phyloP scores from a whole-genome alignment of 2,329 filamentous ascomycete genomes.

The Fusarium anguioides region DNA sequence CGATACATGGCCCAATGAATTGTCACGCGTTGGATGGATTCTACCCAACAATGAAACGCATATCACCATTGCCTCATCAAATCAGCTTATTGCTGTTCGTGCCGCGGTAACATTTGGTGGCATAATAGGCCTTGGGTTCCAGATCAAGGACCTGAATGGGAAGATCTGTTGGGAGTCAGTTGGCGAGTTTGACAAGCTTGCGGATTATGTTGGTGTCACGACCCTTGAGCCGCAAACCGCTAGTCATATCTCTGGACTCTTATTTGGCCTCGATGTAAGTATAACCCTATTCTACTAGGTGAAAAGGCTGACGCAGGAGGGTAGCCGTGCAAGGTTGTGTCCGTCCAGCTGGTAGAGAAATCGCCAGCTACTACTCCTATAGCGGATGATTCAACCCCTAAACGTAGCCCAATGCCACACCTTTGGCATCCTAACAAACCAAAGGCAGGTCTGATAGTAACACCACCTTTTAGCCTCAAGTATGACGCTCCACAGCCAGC shows the following conservation, averaged over 20 bases:
- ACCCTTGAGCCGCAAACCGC: not conserved
- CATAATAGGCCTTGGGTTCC: not conserved
- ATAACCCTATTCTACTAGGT: fast-evolving
- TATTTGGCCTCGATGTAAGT: slow-evolving; percentile 23
- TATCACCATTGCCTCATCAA: not conserved
- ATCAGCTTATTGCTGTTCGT: not conserved
- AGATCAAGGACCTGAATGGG: not conserved
- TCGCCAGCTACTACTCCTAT: fast-evolving
- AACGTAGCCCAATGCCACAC: not conserved
- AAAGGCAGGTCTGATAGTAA: not conserved
- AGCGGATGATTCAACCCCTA: no score
- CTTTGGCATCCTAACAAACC: slow-evolving; percentile 4
- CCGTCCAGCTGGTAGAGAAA: not conserved
- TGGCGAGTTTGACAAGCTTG: not conserved
- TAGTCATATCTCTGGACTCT: not conserved
- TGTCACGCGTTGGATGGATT: not conserved
- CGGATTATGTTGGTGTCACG: not conserved
- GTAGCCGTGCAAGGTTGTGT: slow-evolving; percentile 12
- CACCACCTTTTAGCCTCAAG: fast-evolving
- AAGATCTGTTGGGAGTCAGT: fast-evolving
- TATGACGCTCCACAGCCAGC: fast-evolving
- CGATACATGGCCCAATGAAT: not conserved
- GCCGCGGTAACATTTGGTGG: not conserved
- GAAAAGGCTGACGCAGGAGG: fast-evolving
- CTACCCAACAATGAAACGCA: not conserved